phyloP scores from a whole-genome alignment of 139 green algal genomes.

The Picochlorum sp. region DNA sequence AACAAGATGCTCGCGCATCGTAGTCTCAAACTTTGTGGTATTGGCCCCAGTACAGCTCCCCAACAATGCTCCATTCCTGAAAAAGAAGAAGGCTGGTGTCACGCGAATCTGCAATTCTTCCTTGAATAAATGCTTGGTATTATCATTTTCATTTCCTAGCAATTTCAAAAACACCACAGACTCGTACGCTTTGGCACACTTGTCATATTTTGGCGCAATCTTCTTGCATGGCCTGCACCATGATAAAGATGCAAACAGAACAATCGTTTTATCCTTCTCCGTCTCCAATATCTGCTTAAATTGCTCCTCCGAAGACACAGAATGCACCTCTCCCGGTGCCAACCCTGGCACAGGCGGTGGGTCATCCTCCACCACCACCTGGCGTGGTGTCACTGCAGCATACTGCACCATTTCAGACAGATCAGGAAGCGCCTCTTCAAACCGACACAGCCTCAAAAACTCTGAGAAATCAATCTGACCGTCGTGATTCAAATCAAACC shows the following conservation, averaged over 20 bases:
- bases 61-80: constrained; percentile 13
- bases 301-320: constrained; percentile 19
- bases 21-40: constrained; percentile 11
- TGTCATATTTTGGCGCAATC: constrained; percentile 26
- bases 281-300: constrained; percentile 17
- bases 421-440: constrained; percentile 40
- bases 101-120: constrained; percentile 22
- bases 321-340: background rate
- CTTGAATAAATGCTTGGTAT: constrained; percentile 45
- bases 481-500: constrained; percentile 41
- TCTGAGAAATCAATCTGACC: constrained; percentile 49
- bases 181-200: constrained; percentile 33
- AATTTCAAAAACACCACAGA: constrained; percentile 41
- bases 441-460: constrained; percentile 51
- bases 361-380: background rate
- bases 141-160: constrained; percentile 39
- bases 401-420: background rate
- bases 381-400: background rate
- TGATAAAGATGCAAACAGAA: constrained; percentile 34
- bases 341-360: background rate
- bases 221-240: constrained; percentile 46
- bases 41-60: constrained; percentile 14
- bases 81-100: constrained; percentile 31
- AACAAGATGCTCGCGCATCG: constrained; percentile 8
- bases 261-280: constrained; percentile 29